Conservation (phyloP, 345 rosid genomes). For the Gossypium longicalyx region DNA sequence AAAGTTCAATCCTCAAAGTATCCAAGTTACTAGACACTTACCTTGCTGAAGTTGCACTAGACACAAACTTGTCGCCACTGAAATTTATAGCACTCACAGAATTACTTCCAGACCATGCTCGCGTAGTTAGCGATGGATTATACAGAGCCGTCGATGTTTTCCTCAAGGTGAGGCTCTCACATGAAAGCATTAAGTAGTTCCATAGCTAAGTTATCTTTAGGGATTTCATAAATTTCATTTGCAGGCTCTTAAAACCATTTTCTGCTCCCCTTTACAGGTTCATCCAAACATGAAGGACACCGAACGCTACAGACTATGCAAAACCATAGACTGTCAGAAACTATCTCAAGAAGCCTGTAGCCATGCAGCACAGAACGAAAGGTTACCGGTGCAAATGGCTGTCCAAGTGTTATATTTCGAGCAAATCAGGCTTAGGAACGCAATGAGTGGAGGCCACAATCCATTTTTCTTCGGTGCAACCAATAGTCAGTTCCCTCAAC, state of each 20-base stretch:
- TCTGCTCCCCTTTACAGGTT: constrained; percentile 41
- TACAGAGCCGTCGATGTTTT: constrained; percentile 90
- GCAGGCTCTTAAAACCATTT: not conserved
- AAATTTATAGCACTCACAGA: constrained; percentile 82
- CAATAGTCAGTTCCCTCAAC: constrained; percentile 72
- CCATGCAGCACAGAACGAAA: constrained; percentile 94
- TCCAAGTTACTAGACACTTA: constrained; percentile 81
- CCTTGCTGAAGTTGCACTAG: constrained; percentile 92
- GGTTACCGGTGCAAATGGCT: constrained; percentile 94
- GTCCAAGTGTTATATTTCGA: constrained; percentile 89
- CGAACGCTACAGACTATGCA: constrained; percentile 85
- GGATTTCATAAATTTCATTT: not conserved
- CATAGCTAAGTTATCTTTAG: not conserved
- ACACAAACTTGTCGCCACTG: constrained; percentile 61
- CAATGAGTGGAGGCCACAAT: constrained; percentile 84
- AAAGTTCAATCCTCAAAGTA: constrained; percentile 89
- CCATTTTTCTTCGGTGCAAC: constrained; percentile 64
- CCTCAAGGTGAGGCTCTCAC: constrained; percentile 54
- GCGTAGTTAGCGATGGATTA: constrained; percentile 78
- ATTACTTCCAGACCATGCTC: constrained; percentile 92
- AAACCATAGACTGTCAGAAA: constrained; percentile 89
- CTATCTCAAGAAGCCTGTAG: constrained; percentile 99
- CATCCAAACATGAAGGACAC: constrained; percentile 89
- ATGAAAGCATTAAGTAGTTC: constrained; percentile 3
- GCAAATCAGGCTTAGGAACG: constrained; percentile 89